Conservation (phyloP, 2,329 filamentous ascomycete species). For the Colletotrichum cuscutae region DNA sequence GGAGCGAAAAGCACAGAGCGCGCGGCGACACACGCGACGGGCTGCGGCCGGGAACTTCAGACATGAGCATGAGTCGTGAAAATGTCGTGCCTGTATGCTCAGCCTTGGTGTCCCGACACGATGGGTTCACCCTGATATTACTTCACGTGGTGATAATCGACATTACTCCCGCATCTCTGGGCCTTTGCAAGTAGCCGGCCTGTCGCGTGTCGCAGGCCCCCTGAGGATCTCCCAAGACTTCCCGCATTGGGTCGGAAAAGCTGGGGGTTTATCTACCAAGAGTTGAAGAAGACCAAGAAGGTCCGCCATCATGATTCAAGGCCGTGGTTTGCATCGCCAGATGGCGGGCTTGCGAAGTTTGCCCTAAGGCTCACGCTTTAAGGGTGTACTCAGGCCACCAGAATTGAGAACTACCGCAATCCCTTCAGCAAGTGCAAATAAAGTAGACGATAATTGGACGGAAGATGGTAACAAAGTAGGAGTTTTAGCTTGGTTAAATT, state of each 20-base stretch:
- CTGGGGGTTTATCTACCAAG: not conserved
- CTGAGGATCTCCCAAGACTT: not conserved
- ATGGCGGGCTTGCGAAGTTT: not conserved
- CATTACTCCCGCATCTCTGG: not conserved
- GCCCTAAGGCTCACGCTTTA: not conserved
- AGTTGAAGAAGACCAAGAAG: not conserved
- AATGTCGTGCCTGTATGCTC: constrained; percentile 8
- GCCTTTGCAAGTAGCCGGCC: constrained; percentile 4
- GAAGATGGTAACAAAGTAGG: not conserved
- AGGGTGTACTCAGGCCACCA: not conserved
- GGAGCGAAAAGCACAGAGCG: constrained; percentile 19
- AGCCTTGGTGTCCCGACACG: constrained; percentile 20
- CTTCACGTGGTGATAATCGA: not conserved
- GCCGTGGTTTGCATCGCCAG: not conserved
- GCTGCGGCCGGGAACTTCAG: not conserved
- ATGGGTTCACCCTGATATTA: constrained; percentile 3
- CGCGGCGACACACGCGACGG: not conserved
- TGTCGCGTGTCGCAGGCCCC: not conserved
- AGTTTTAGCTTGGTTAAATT: not conserved
- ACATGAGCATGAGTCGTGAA: constrained; percentile 16
- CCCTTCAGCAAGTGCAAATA: not conserved
- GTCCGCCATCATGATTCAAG: not conserved
- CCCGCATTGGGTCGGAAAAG: not conserved
- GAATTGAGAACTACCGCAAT: not conserved
- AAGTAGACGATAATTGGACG: not conserved